These are phyloP conservation scores for Leccinum incarnatum DNA, from an alignment of 768 basidiomycete species.

Conservation along the genomic window DNA sequence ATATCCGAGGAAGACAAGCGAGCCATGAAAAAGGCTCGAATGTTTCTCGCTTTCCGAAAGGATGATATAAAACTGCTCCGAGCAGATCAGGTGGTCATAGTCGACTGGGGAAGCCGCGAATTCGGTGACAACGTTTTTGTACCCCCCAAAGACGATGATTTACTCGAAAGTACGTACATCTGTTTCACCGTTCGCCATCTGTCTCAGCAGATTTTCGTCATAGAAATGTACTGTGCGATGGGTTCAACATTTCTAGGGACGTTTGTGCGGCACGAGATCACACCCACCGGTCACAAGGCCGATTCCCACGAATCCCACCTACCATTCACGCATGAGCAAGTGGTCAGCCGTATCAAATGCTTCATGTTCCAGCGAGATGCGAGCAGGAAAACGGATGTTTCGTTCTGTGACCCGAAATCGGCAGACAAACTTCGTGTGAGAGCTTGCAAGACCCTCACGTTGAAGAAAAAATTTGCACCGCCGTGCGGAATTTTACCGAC, in stretches of 20 bases:
- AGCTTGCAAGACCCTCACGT: conserved; percentile 1
- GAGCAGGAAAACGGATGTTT: neutral
- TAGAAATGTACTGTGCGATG: conserved; percentile 15
- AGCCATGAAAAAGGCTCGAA: conserved; percentile 5
- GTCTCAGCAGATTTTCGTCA: neutral
- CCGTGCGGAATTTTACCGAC: conserved; percentile 1
- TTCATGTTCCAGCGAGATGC: conserved; percentile 15
- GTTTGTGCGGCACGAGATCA: conserved; percentile 5
- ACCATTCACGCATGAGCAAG: neutral
- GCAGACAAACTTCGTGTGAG: neutral
- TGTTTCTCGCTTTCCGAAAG: conserved; percentile 8
- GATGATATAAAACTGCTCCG: neutral
- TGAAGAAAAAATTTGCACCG: conserved; percentile 12
- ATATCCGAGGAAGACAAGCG: conserved; percentile 9
- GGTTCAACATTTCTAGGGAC: conserved; percentile 11
- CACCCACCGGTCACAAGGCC: neutral
- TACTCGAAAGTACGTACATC: conserved; percentile 9
- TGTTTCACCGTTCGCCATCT: neutral
- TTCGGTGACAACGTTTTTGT: conserved; percentile 6
- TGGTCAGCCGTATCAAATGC: conserved; percentile 7
- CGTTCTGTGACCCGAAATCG: neutral
- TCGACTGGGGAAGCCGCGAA: conserved; percentile 11
- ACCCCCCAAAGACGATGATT: conserved; percentile 11
- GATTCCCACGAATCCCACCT: neutral
- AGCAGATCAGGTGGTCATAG: conserved; percentile 11